These are phyloP conservation scores for Chaetomiaceae sp. DNA, from an alignment of 2,329 filamentous ascomycete genomes.

Conservation along the genomic window DNA sequence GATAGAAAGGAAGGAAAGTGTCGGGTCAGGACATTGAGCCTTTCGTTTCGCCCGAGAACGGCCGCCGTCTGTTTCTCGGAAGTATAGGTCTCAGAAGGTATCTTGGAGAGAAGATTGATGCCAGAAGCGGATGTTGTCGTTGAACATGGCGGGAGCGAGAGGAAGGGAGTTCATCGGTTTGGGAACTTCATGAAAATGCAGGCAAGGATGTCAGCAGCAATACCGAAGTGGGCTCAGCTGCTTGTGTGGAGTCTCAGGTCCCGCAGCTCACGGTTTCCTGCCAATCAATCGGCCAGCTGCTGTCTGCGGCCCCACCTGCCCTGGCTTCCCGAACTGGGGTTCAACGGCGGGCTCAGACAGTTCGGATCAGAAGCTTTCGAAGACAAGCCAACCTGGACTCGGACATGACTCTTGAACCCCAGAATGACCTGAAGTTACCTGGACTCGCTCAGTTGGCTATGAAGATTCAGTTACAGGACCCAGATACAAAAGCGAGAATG, in stretches of 20 bases:
- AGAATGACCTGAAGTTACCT: background rate
- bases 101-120: background rate
- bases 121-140: background rate
- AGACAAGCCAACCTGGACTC: background rate
- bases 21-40: conserved; percentile 3
- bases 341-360: conserved; percentile 1
- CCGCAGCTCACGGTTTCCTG: background rate
- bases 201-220: conserved; percentile 9
- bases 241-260: conserved; percentile 5
- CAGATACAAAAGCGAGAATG: too few relatives aligned
- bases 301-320: background rate
- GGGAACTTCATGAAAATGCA: background rate
- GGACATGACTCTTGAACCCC: background rate
- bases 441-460: background rate
- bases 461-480: background rate
- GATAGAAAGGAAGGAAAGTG: background rate
- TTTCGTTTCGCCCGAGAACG: background rate
- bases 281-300: conserved; percentile 11
- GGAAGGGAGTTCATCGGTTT: background rate
- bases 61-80: background rate
- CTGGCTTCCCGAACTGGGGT: conserved; percentile 18
- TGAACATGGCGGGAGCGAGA: background rate
- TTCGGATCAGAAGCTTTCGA: too few relatives aligned
- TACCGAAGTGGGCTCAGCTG: conserved; percentile 5
- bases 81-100: background rate